Evolutionary conservation across 805 yeast genomes (phyloP), one percentile per base, ranked within the genome.

Genomic region (Ogataea neopini): DNA sequence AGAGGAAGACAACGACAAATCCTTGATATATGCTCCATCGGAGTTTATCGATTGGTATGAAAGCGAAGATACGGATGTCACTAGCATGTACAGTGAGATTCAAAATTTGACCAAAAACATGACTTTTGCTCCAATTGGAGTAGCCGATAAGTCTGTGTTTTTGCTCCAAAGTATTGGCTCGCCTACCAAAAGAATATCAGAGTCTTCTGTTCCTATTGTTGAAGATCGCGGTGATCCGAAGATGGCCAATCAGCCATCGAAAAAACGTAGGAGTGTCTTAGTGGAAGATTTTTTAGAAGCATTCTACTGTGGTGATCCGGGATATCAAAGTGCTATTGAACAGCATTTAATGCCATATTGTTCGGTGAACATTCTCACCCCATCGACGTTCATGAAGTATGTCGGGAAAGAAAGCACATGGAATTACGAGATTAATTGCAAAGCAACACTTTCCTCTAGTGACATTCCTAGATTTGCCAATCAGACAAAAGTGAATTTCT

Each of bases 341-440:
- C 49, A 41, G 41, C 53, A 48, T 39, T 34, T 53, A 30, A 23
- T 53, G 22, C 57, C 57, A 11, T 51, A 46, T 35, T 53, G 57
- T 29, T 43, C 52, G 3, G 44, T 48, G 18, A 51, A 53, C 42
- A 44, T 40, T 11, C 49, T 51, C 20, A 44, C 36, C 15, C 45
- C 51, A 4, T 44, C 44, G 8, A 19, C 43, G 33, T 48, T 53
- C 35, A 38, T 48, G 34, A 28, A 34, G 19, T 35, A 18, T n/a
- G 19, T 46, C 20, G 43, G 43, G 25, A 11, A 37, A 17, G 44
- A 41, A 6, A 32, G 29, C 15, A 17, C 17, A 4, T 49, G 53
- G 53, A 45, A 39, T 7, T 49, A 45, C 20, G 53, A 49, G 36
- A 28, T 45, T 32, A 49, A 49, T 32, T 37, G 44, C 32, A 46